Base-by-base conservation (phyloP, 306 rosid species). In the Fragaria nilgerrensis region DNA sequence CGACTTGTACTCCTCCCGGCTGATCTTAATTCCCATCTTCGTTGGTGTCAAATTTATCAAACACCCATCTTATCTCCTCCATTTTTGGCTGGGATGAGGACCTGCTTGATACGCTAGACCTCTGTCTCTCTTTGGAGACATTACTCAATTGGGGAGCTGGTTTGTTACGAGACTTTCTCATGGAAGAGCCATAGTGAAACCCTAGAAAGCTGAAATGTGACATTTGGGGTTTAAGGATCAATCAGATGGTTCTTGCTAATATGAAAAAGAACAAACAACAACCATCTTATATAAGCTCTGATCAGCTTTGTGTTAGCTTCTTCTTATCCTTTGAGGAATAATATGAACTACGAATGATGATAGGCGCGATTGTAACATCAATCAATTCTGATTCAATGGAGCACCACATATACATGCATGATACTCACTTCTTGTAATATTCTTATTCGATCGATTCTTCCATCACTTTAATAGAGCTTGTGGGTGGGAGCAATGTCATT, bases 11-110 rank as follows among this genome's bases (percentile, higher is more conserved):
- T 91, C 97, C 39, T 87, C 89, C 45, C 75, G 61, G 32, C 91
- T 87, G 61, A 91, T 86, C 75, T 80, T n/a, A n/a, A n/a, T n/a
- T 91, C 1, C 97, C 97, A 25, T 93, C 93, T 69, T 79, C 84
- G 90, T 93, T 89, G 55, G 79, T 62, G 86, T 93, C 94, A 19
- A 82, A 91, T 74, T 93, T 93, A 50, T 87, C 82, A 23, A 93
- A 93, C 73, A 85, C 93, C 90, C 92, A 88, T 68, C 81, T 91
- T 59, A 88, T 77, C 73, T 93, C 96, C 50, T 87, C 93, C 73
- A 74, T 66, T 17, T 73, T 89, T n/a, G 93, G 83, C 50, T 72
- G 73, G 36, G 76, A 74, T 61, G 58, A 62, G 72, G 68, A 68
- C 49, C 45, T 48, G 53, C 16, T 69, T 13, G 75, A 80, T 10